Evolutionary conservation across 768 basidiomycete species (phyloP), one percentile per base, ranked within the genome.

Genomic region (Russula compacta): DNA sequence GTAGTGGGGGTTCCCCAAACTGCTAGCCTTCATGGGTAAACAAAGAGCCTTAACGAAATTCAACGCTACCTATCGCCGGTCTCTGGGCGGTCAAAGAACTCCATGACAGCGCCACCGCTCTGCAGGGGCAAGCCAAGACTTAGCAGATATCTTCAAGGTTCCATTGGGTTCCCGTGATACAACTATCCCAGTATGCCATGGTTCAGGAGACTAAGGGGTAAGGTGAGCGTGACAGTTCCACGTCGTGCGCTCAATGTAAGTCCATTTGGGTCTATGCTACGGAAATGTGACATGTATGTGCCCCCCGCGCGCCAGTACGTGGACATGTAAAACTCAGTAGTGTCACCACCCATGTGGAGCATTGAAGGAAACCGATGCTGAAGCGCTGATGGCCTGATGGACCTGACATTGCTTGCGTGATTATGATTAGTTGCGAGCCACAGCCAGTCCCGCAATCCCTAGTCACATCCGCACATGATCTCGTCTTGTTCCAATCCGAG

Each of bases 61-160:
- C 56, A 38, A 44, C 12, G 46, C 55, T 38, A 52, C 33, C 35
- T 51, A 36, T 46, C 43, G 33, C 55, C 60, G 60, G 60, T 21
- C 49, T 36, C 54, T 44, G 42, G 53, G 48, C 24, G 29, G 24
- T 33, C 24, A 33, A 55, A 49, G 47, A 56, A 56, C 52, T 60
- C 53, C 40, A 56, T 19, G 47, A 17, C 38, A 49, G 38, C 47
- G 8, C 42, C 33, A 36, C 48, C 43, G 8, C 11, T 54, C 8
- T 9, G 48, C 24, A 38, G n/a, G 48, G 32, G 33, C 8, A 32
- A 50, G 12, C 42, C 14, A 56, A 43, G 53, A 42, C 48, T 24
- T 21, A 12, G 32, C 46, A 35, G 9, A 11, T 46, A 19, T 53
- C 53, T 35, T 33, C 33, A n/a, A 24, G 15, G 36, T 15, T 39